phyloP scores from a whole-genome alignment of 1,284 basidiomycete species.

The Boletellus dicymbophilus region DNA sequence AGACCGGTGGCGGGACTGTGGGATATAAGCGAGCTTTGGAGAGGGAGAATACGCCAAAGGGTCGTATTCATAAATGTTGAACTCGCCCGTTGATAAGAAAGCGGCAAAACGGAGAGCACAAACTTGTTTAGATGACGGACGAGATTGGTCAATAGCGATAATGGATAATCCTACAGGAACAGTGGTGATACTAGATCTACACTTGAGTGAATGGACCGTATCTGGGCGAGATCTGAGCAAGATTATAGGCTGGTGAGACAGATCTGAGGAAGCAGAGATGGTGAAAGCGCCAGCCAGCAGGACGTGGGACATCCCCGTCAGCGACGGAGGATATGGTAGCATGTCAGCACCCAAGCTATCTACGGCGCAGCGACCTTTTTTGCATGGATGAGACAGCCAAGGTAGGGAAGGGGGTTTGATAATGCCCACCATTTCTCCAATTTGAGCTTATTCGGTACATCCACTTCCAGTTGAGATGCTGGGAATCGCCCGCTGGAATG shows the following conservation, averaged over 20 bases:
- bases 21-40: conserved; percentile 50
- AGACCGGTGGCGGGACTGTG: conserved; percentile 41
- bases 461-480: conserved; percentile 69
- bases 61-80: conserved; percentile 56
- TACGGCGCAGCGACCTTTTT: conserved; percentile 33
- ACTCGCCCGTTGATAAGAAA: conserved; percentile 71
- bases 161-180: conserved; percentile 49
- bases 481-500: conserved; percentile 23
- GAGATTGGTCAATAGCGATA: conserved; percentile 70
- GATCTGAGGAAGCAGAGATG: conserved; percentile 38
- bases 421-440: conserved; percentile 69
- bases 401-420: conserved; percentile 12
- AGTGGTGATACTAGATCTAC: conserved; percentile 26
- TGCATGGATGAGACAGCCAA: conserved; percentile 21
- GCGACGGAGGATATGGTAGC: neutral
- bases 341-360: conserved; percentile 13
- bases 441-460: conserved; percentile 83
- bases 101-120: conserved; percentile 48
- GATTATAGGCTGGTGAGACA: conserved; percentile 29
- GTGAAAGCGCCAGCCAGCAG: conserved; percentile 44
- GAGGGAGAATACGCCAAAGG: conserved; percentile 42
- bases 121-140: conserved; percentile 39
- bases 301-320: conserved; percentile 29
- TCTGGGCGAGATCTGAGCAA: conserved; percentile 23
- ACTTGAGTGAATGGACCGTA: conserved; percentile 24